Base-by-base conservation (phyloP, 495 filamentous ascomycete species). In the Ramalina intermedia region DNA sequence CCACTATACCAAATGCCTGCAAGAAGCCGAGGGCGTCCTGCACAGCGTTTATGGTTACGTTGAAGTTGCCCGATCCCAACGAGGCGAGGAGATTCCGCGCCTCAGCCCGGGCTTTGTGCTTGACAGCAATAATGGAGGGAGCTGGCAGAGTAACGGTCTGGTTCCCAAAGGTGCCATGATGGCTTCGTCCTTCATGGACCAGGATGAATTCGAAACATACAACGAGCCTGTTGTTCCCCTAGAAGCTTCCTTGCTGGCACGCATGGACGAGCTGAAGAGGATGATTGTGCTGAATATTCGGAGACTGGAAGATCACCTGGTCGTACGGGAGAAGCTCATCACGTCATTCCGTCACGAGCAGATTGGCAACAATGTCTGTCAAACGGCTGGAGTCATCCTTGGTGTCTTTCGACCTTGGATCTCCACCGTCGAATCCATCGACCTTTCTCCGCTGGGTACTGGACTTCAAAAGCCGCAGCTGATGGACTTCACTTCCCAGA, bases 41-140 rank as follows among this genome's bases (percentile, higher is more conserved):
- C 76, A 89, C 45, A 88, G 88, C 11, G 88, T 96, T 23, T 94
- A 86, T 61, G 88, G 85, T 52, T 98, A 93, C 64, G 90, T 96
- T 13, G 90, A 96, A 58, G 83, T 96, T 47, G 91, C 91, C 18
- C 80, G 84, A 56, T 84, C 90, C 56, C 91, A 96, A 59, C 75
- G 89, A 41, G 87, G 87, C 39, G 88, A 93, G 55, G 80, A 82
- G 20, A 88, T 98, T 39, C 82, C 84, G 4, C 79, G 91, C n/a
- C 70, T 96, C 18, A 77, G 86, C 37, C 91, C 91, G 21, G 93
- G 91, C 2, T 98, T 98, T 60, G 78, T 96, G 37, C 74, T 83
- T 46, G 85, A 85, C 6, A 93, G 84, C 57, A 76, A 71, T 44
- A 72, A 75, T 20, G 88, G 87, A 41, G 91, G 88, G 13, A 93